These are phyloP conservation scores for Mycena indigotica DNA, from an alignment of 768 basidiomycete genomes.

Conservation along the genomic window DNA sequence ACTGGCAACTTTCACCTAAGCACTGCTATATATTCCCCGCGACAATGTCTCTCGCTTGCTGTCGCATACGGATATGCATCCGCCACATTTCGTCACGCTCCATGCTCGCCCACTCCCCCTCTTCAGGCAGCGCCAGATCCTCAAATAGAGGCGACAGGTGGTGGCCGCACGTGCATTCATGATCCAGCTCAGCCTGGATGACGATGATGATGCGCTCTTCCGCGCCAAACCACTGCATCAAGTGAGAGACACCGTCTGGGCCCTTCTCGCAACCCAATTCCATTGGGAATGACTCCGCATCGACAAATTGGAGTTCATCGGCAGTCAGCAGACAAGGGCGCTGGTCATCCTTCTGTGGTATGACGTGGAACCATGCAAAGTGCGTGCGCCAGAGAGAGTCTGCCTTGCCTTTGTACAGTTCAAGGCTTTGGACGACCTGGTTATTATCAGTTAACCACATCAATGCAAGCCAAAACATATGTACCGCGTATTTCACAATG, in stretches of 20 bases:
- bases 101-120: slow-evolving; percentile 8
- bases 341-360: not conserved
- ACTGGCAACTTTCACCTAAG: no score
- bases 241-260: not conserved
- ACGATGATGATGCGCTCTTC: slow-evolving; percentile 10
- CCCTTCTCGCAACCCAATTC: no score
- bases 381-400: slow-evolving; percentile 14
- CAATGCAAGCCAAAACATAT: no score
- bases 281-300: slow-evolving; percentile 6
- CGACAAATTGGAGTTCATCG: slow-evolving; percentile 8
- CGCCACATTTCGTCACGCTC: slow-evolving; percentile 18
- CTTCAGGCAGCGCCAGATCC: slow-evolving; percentile 6
- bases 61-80: slow-evolving; percentile 16
- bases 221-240: not conserved
- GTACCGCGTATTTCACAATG: slow-evolving; percentile 16
- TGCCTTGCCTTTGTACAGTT: slow-evolving; percentile 14
- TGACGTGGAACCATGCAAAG: slow-evolving; percentile 4
- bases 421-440: slow-evolving; percentile 16
- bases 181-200: not conserved
- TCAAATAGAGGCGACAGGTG: not conserved
- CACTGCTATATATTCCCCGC: no score
- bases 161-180: no score
- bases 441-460: not conserved
- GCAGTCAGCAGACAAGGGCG: not conserved
- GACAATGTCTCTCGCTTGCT: no score